phyloP scores from a whole-genome alignment of 164 flowering plant species.

The Chloranthus sessilifolius region DNA sequence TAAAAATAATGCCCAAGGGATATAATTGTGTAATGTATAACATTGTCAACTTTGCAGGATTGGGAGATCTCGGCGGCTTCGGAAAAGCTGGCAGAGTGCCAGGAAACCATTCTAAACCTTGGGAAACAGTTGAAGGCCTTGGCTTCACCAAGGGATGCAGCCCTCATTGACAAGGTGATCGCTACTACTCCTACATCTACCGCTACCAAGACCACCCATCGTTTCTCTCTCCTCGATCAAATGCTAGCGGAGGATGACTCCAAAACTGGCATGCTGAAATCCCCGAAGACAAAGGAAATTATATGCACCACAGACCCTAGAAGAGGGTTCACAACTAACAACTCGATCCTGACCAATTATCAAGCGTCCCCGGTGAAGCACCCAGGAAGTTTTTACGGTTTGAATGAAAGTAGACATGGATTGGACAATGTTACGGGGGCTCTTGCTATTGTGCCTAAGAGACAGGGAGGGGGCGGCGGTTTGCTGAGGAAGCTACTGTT shows the following conservation, averaged over 20 bases:
- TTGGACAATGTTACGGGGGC: constrained; percentile 14
- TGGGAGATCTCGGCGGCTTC: constrained; percentile 75
- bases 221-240: constrained; percentile 60
- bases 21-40: no score
- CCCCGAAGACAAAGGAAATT: constrained; percentile 37
- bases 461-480: constrained; percentile 39
- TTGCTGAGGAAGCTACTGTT: constrained; percentile 55
- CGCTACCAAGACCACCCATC: constrained; percentile 21
- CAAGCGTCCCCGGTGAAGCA: constrained; percentile 13
- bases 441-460: constrained; percentile 61
- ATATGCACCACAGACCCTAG: constrained; percentile 25
- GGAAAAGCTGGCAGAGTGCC: constrained; percentile 60
- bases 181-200: constrained; percentile 9
- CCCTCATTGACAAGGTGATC: constrained; percentile 29
- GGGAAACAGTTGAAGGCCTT: constrained; percentile 62
- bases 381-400: constrained; percentile 14
- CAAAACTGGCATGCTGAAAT: constrained; percentile 18
- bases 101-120: constrained; percentile 47
- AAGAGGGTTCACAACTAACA: constrained; percentile 6
- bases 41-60: constrained; percentile 60
- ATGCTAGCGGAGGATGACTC: constrained; percentile 55
- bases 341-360: not conserved
- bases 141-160: constrained; percentile 36
- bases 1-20: no score
- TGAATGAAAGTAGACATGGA: constrained; percentile 14